phyloP scores from a whole-genome alignment of 106 monocot genomes.

The Hemerocallis citrina region DNA sequence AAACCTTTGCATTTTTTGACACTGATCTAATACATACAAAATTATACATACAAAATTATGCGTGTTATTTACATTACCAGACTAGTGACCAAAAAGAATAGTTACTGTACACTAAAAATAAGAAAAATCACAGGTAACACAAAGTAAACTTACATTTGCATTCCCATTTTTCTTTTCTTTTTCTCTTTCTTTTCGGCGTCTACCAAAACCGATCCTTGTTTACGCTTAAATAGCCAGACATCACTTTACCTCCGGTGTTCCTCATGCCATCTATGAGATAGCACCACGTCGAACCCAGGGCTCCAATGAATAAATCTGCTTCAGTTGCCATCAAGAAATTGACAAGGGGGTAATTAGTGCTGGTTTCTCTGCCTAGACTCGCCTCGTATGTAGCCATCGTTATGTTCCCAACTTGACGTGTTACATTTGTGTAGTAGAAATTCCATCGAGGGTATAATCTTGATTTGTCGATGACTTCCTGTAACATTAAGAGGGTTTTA shows the following conservation, averaged over 20 bases:
- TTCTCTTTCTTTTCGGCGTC: too few species aligned
- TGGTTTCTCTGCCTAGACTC: constrained; percentile 64
- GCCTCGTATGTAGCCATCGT: constrained; percentile 75
- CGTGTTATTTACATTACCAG: too few species aligned
- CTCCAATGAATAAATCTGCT: constrained; percentile 86
- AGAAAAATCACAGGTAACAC: too few species aligned
- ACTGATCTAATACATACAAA: too few species aligned
- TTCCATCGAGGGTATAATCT: constrained; percentile 50
- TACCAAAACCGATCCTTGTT: constrained; percentile 93
- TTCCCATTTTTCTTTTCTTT: too few species aligned
- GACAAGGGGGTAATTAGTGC: constrained; percentile 85
- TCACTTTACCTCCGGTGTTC: constrained; percentile 84
- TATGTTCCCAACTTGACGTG: constrained; percentile 55
- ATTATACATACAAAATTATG: too few species aligned
- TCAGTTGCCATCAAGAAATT: constrained; percentile 89
- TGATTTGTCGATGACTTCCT: constrained; percentile 62
- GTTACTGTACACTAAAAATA: too few species aligned
- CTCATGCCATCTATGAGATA: constrained; percentile 87
- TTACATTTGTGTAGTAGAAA: constrained; percentile 66
- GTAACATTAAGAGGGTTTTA: neutral
- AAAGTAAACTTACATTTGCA: too few species aligned
- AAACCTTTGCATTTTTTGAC: too few species aligned
- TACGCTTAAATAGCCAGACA: constrained; percentile 77
- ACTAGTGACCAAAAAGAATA: too few species aligned
- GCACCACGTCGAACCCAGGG: constrained; percentile 88